Conservation (phyloP, 163 green algal genomes). For the Picocystis sp. region DNA sequence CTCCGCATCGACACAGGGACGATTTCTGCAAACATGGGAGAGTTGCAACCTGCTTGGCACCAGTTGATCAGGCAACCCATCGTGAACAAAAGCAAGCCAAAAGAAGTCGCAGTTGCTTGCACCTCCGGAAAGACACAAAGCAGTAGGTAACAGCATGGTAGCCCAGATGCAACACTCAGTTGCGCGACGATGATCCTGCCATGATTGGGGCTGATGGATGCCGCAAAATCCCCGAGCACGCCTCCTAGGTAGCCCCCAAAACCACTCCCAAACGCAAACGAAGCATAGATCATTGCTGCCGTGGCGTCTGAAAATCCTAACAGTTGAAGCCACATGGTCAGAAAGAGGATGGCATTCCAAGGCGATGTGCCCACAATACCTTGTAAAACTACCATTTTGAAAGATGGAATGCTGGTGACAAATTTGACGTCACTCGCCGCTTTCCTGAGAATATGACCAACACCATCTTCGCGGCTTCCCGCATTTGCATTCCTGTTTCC, state of each 20-base stretch:
- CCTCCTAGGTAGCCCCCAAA: slow-evolving; percentile 41
- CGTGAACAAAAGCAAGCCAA: slow-evolving; percentile 25
- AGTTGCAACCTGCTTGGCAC: slow-evolving; percentile 46
- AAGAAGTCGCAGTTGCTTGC: slow-evolving; percentile 8
- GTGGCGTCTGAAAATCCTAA: slow-evolving; percentile 31
- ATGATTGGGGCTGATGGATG: slow-evolving; percentile 22
- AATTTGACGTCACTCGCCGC: background rate
- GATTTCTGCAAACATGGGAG: slow-evolving; percentile 61
- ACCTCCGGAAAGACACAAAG: slow-evolving; percentile 34
- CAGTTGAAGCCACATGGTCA: slow-evolving; percentile 58
- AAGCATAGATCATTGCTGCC: slow-evolving; percentile 31
- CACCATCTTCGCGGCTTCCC: no score
- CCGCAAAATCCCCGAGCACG: slow-evolving; percentile 32
- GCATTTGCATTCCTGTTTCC: no score
- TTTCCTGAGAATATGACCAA: background rate
- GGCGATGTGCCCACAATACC: slow-evolving; percentile 60
- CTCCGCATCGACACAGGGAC: slow-evolving; percentile 52
- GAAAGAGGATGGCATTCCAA: slow-evolving; percentile 64
- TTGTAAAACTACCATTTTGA: slow-evolving; percentile 31
- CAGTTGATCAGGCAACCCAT: slow-evolving; percentile 44
- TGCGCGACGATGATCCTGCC: slow-evolving; percentile 42
- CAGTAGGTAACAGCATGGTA: slow-evolving; percentile 30
- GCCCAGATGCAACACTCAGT: slow-evolving; percentile 25
- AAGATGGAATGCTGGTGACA: slow-evolving; percentile 16
- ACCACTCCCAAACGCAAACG: slow-evolving; percentile 36